Conservation (phyloP, 2,329 filamentous ascomycete genomes). For the Exophiala mesophila region DNA sequence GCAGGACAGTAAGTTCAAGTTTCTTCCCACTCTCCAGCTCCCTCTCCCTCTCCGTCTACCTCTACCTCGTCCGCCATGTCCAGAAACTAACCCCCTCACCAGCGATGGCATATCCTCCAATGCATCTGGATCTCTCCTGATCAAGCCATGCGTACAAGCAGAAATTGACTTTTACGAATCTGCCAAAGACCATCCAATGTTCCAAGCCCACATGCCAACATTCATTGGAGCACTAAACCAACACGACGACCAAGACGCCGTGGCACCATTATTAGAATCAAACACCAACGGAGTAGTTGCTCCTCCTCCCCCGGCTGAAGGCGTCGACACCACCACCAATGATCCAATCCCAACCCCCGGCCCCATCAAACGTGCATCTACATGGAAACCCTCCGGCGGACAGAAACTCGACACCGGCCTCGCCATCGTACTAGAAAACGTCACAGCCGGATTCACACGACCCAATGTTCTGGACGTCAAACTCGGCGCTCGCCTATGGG, state of each 20-base stretch:
- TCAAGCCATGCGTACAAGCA: slow-evolving; percentile 83
- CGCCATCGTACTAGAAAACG: slow-evolving; percentile 80
- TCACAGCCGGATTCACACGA: slow-evolving; percentile 70
- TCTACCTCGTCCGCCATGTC: too few species aligned
- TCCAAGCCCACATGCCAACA: slow-evolving; percentile 74
- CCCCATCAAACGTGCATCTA: slow-evolving; percentile 14
- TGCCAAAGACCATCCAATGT: slow-evolving; percentile 61
- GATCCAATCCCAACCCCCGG: slow-evolving; percentile 24
- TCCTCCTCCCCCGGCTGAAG: slow-evolving; percentile 22
- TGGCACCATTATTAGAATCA: slow-evolving; percentile 37
- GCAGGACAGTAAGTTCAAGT: slow-evolving; percentile 45
- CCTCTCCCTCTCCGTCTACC: slow-evolving; percentile 4
- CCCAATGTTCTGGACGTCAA: slow-evolving; percentile 94
- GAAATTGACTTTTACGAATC: slow-evolving; percentile 90
- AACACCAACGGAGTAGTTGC: slow-evolving; percentile 38
- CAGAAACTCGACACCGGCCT: slow-evolving; percentile 68
- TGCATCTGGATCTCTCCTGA: slow-evolving; percentile 74
- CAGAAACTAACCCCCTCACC: slow-evolving; percentile 18
- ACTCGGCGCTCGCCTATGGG: slow-evolving; percentile 80
- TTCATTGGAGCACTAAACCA: slow-evolving; percentile 77
- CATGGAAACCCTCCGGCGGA: slow-evolving; percentile 49
- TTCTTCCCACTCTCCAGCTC: slow-evolving; percentile 1
- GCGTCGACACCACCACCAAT: slow-evolving; percentile 25
- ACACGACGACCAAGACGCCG: slow-evolving; percentile 45
- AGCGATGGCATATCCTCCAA: slow-evolving; percentile 91